Evolutionary conservation across 2,329 filamentous ascomycete genomes (phyloP).

Genomic region (Onygena corvina): DNA sequence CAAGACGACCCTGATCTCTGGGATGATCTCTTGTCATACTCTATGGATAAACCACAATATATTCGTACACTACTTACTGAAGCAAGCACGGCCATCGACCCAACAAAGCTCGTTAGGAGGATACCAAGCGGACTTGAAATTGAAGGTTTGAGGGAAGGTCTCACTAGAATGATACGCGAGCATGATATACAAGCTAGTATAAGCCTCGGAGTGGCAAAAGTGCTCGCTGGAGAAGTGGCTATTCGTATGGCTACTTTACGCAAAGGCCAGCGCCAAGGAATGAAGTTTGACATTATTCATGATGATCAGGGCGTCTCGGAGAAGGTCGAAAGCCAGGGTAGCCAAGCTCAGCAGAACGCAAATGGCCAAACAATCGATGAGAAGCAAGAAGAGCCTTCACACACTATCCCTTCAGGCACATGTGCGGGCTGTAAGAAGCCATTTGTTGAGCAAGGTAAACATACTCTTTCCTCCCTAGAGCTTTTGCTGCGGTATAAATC

Average conservation of each 20-base stretch:
- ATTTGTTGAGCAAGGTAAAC: constrained; percentile 30
- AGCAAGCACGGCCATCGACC: constrained; percentile 86
- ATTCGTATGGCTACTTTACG: constrained; percentile 70
- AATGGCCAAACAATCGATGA: background rate
- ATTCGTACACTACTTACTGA: constrained; percentile 86
- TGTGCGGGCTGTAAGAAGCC: constrained; percentile 31
- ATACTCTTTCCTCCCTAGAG: background rate
- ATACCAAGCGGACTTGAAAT: constrained; percentile 93
- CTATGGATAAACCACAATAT: constrained; percentile 94
- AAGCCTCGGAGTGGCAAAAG: constrained; percentile 73
- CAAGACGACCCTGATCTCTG: constrained; percentile 86
- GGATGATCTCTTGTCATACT: constrained; percentile 88
- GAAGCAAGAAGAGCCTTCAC: background rate
- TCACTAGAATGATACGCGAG: constrained; percentile 85
- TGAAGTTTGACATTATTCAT: constrained; percentile 68
- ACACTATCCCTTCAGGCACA: constrained; percentile 17
- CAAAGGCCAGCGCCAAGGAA: constrained; percentile 65
- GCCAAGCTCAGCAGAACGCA: background rate
- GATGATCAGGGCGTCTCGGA: constrained; percentile 11
- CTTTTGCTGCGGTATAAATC: too few relatives aligned
- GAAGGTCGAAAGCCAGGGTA: background rate
- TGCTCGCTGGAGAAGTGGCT: constrained; percentile 77
- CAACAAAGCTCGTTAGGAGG: constrained; percentile 73
- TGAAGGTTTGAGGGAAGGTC: constrained; percentile 73
- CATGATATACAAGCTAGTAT: constrained; percentile 93